Conservation (phyloP, 176 grass and related monocot species). For the Tillandsia leiboldiana region DNA sequence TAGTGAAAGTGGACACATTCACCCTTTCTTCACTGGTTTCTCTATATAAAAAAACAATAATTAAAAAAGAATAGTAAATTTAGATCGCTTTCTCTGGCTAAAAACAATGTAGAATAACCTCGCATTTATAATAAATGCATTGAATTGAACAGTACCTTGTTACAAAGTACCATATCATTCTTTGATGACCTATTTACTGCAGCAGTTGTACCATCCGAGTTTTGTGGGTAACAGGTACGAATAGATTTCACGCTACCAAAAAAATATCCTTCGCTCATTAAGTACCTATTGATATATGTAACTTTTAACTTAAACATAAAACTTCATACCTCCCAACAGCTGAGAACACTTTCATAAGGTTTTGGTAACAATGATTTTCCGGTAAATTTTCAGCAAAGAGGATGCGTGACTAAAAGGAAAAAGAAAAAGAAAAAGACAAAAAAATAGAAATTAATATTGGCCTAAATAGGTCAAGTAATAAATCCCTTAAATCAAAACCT, state of each 20-base stretch:
- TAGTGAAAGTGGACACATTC: too few species aligned
- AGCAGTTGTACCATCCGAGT: neutral
- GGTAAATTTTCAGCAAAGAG: conserved; percentile 5
- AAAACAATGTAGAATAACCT: too few species aligned
- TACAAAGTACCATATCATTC: neutral
- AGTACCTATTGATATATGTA: neutral
- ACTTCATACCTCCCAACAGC: neutral
- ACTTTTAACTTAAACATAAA: neutral
- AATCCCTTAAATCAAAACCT: neutral
- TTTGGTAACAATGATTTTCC: conserved; percentile 12
- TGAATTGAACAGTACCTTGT: neutral
- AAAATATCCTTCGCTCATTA: neutral
- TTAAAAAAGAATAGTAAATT: too few species aligned
- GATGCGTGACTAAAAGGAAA: neutral
- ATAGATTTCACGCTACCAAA: conserved; percentile 3
- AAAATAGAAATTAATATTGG: neutral
- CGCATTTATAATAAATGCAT: too few species aligned
- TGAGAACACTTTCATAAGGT: conserved; percentile 6
- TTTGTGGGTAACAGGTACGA: conserved; percentile 5
- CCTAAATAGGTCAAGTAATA: neutral
- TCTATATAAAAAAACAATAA: too few species aligned
- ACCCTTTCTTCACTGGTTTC: too few species aligned
- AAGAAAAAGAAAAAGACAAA: neutral
- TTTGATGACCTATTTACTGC: conserved; percentile 10
- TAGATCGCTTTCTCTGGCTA: too few species aligned